Evolutionary conservation across 805 yeast genomes (phyloP).

Genomic region (Pichia exigua): DNA sequence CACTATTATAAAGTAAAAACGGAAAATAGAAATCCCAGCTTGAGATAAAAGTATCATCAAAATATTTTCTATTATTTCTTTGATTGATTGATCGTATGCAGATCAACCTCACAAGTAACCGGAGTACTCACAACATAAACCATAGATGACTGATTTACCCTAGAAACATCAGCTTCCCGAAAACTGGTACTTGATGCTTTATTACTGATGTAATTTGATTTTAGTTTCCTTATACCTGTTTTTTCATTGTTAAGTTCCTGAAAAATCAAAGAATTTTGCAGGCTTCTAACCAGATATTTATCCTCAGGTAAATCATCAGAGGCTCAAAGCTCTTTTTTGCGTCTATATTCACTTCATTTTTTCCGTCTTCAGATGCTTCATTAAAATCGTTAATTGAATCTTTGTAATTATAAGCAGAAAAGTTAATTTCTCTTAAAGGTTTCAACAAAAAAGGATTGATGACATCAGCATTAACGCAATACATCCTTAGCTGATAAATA

Average conservation of each 20-base stretch:
- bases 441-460: too few relatives aligned
- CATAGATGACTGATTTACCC: not conserved
- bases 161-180: not conserved
- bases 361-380: not conserved
- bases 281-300: not conserved
- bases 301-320: not conserved
- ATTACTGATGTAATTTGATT: not conserved
- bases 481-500: not conserved
- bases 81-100: not conserved
- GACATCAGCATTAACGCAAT: too few relatives aligned
- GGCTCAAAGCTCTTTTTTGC: not conserved
- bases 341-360: too few relatives aligned
- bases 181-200: not conserved
- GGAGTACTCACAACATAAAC: slow-evolving; percentile 1
- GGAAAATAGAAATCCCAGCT: not conserved
- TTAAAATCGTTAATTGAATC: not conserved
- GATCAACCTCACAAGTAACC: not conserved
- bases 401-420: too few relatives aligned
- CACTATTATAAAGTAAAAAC: not conserved
- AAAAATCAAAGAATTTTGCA: not conserved
- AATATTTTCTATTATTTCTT: too few relatives aligned
- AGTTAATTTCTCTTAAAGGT: too few relatives aligned
- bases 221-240: not conserved
- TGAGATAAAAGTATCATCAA: too few relatives aligned
- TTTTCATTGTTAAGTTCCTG: not conserved